phyloP scores from a whole-genome alignment of 2,329 filamentous ascomycete genomes.

The Knufia fluminis region DNA sequence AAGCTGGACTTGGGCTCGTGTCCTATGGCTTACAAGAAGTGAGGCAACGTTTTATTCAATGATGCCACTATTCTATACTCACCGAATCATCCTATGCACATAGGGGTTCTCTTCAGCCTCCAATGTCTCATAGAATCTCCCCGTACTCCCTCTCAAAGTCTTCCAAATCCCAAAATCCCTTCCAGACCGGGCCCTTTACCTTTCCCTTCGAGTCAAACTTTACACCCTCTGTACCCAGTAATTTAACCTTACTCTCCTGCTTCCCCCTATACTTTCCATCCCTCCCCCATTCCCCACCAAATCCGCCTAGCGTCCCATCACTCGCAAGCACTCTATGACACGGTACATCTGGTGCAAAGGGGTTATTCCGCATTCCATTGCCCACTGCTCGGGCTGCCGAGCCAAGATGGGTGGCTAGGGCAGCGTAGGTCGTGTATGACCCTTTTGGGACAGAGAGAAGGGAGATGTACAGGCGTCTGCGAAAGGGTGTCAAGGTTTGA shows the following conservation, averaged over 20 bases:
- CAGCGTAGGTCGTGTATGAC: slow-evolving; percentile 66
- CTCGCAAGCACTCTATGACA: slow-evolving; percentile 30
- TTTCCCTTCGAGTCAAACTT: slow-evolving; percentile 26
- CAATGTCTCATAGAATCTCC: not conserved
- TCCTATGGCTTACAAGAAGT: slow-evolving; percentile 33
- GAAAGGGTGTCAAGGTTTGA: slow-evolving; percentile 41
- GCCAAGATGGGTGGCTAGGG: slow-evolving; percentile 50
- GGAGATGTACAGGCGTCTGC: slow-evolving; percentile 53
- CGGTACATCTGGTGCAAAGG: slow-evolving; percentile 35
- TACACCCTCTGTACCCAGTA: slow-evolving; percentile 30
- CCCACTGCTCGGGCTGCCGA: slow-evolving; percentile 30
- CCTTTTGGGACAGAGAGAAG: slow-evolving; percentile 71
- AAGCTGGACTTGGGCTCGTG: slow-evolving; percentile 62
- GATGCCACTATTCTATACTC: too few species aligned
- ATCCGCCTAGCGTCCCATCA: slow-evolving; percentile 35
- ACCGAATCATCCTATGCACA: not conserved
- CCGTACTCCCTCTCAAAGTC: slow-evolving; percentile 7
- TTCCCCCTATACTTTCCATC: slow-evolving; percentile 35
- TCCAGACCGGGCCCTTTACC: slow-evolving; percentile 13
- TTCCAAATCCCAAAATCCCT: slow-evolving; percentile 6
- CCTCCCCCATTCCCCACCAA: slow-evolving; percentile 41
- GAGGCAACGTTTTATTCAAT: too few species aligned
- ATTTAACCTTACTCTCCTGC: slow-evolving; percentile 29
- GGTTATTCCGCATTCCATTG: slow-evolving; percentile 34
- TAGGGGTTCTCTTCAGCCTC: not conserved